Evolutionary conservation across 345 rosid species (phyloP).

Genomic region (Abelmoschus esculentus): DNA sequence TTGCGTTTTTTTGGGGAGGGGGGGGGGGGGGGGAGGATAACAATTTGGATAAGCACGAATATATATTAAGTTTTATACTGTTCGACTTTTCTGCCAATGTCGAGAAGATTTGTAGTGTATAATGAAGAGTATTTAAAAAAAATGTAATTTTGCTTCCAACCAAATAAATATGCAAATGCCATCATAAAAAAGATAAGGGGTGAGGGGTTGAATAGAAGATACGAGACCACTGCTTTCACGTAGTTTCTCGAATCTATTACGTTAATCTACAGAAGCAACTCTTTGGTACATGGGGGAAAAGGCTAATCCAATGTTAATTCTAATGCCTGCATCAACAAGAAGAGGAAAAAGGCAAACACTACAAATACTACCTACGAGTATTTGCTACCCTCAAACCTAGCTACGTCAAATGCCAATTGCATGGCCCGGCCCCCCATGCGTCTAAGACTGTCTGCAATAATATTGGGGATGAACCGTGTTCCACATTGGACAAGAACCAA

Average conservation of each 20-base stretch:
- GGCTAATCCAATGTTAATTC: background rate
- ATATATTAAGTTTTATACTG: too few relatives aligned
- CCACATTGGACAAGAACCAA: background rate
- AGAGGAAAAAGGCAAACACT: slow-evolving; percentile 13
- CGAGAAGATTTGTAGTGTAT: too few relatives aligned
- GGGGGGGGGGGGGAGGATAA: too few relatives aligned
- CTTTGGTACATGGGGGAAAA: background rate
- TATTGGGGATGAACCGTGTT: background rate
- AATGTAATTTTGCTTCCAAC: too few relatives aligned
- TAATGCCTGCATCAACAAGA: background rate
- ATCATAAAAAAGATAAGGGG: too few relatives aligned
- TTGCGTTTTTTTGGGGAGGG: too few relatives aligned
- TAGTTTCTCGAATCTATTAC: background rate
- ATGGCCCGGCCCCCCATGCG: background rate
- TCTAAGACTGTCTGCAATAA: background rate
- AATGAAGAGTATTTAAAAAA: too few relatives aligned
- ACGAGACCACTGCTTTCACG: background rate
- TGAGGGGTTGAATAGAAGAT: background rate
- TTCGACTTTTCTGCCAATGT: too few relatives aligned
- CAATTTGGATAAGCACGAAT: background rate
- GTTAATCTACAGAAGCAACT: background rate
- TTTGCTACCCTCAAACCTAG: slow-evolving; percentile 8
- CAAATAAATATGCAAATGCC: too few relatives aligned
- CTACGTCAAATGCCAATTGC: slow-evolving; percentile 7
- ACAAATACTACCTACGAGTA: slow-evolving; percentile 20